Conservation (phyloP, 257 asterid species). For the Thymus mandschuricus region DNA sequence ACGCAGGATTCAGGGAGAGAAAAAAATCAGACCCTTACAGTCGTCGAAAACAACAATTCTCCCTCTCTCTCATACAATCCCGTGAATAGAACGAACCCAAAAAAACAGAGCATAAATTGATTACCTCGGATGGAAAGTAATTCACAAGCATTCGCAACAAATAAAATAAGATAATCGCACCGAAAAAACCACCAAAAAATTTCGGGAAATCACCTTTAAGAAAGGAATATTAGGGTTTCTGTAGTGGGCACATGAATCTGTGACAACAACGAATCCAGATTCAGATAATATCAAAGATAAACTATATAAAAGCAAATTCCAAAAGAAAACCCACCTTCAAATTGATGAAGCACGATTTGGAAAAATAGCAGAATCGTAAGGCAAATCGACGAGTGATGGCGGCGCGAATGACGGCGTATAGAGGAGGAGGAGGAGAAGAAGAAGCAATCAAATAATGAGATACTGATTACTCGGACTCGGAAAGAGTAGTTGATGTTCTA, state of each 20-base stretch:
- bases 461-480: slow-evolving; percentile 2
- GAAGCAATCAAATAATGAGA: slow-evolving; percentile 3
- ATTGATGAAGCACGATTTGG: background rate
- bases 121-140: background rate
- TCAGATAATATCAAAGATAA: background rate
- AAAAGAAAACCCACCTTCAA: background rate
- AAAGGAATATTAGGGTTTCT: slow-evolving; percentile 30
- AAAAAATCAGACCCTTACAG: background rate
- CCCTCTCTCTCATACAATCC: background rate
- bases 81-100: too few relatives aligned
- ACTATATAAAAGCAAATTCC: background rate
- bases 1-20: background rate
- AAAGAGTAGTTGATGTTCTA: background rate
- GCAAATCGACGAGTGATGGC: background rate
- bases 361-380: background rate
- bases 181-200: slow-evolving; percentile 2
- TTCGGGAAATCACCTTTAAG: slow-evolving; percentile 24
- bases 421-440: background rate
- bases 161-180: background rate
- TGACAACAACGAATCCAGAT: slow-evolving; percentile 21
- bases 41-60: background rate
- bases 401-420: background rate
- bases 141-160: background rate
- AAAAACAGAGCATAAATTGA: background rate
- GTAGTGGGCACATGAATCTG: slow-evolving; percentile 31